Percentiles rank a stretch among this genome's conserved stretches.
phyloP scores from a whole-genome alignment of 2,329 filamentous ascomycete species.

The Magnaporthiopsis incrustans region DNA sequence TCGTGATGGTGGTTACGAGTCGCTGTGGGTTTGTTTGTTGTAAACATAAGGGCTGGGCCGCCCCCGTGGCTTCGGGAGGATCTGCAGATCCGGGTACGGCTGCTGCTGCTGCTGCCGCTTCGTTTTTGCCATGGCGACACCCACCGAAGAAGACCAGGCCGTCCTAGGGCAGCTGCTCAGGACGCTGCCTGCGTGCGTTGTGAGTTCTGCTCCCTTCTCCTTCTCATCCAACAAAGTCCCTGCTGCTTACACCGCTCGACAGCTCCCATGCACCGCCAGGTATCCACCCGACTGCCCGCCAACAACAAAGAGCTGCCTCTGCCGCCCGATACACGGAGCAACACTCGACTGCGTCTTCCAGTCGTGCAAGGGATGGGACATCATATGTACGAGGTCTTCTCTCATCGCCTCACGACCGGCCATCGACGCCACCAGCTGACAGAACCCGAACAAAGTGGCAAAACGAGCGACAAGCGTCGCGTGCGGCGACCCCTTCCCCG shows the following conservation, averaged over 20 bases:
- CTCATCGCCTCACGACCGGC: no score
- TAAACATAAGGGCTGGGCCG: no score
- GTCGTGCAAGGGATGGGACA: constrained; percentile 2
- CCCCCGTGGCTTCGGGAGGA: no score
- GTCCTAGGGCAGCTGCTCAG: constrained; percentile 2
- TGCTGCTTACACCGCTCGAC: no score
- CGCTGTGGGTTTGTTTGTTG: no score
- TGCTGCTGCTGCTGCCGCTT: no score
- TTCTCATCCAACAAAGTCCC: no score
- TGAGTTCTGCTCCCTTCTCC: not conserved
- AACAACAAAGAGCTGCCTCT: not conserved
- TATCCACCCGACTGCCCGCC: constrained; percentile 1
- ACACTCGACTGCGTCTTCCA: not conserved
- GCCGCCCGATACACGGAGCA: not conserved
- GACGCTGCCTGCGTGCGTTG: not conserved
- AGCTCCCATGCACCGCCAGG: not conserved
- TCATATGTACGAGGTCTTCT: not conserved
- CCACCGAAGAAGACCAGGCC: not conserved
- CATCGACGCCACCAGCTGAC: no score
- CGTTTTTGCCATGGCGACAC: no score
- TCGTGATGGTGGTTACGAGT: no score
- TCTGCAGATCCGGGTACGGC: no score
- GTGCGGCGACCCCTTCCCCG: constrained; percentile 1
- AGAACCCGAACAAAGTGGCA: not conserved
- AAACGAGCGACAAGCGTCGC: not conserved